phyloP scores from a whole-genome alignment of 495 filamentous ascomycete genomes.

The Aspergillus bridgeri region DNA sequence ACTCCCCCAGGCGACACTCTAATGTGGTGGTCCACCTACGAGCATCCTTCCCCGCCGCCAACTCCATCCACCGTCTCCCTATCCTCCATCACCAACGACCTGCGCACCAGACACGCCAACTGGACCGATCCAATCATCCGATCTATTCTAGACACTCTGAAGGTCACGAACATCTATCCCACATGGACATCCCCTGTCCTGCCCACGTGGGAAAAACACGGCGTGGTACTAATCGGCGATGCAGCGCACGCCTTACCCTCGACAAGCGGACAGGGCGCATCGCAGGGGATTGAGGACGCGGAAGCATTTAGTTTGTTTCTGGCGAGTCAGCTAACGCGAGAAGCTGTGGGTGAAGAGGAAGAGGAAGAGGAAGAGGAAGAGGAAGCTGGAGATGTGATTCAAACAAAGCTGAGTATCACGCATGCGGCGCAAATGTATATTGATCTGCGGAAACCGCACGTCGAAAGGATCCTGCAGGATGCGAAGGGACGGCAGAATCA shows the following conservation, averaged over 20 bases:
- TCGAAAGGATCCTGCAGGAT: conserved; percentile 26
- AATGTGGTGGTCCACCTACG: conserved; percentile 51
- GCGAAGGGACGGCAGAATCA: conserved; percentile 28
- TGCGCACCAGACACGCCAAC: conserved; percentile 41
- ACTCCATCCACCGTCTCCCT: conserved; percentile 35
- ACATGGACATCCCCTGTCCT: conserved; percentile 50
- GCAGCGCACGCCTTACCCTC: conserved; percentile 50
- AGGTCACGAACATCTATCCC: conserved; percentile 50
- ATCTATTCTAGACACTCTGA: conserved; percentile 35
- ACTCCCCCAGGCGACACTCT: conserved; percentile 33
- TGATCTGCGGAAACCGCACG: conserved; percentile 28
- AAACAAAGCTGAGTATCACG: conserved; percentile 18
- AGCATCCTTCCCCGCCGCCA: conserved; percentile 30
- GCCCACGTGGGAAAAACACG: conserved; percentile 43
- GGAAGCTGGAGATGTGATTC: neutral
- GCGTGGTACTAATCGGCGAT: conserved; percentile 40
- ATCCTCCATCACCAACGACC: conserved; percentile 34
- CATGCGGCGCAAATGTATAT: conserved; percentile 28
- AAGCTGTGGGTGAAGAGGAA: no score
- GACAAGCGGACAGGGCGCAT: conserved; percentile 45
- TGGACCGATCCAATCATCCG: conserved; percentile 52
- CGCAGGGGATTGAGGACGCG: conserved; percentile 47
- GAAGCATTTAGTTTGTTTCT: conserved; percentile 38
- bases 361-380: neutral
- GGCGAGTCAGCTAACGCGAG: conserved; percentile 18